These are phyloP conservation scores for Diaporthe sp. DNA, from an alignment of 2,329 filamentous ascomycete species.

Conservation along the genomic window DNA sequence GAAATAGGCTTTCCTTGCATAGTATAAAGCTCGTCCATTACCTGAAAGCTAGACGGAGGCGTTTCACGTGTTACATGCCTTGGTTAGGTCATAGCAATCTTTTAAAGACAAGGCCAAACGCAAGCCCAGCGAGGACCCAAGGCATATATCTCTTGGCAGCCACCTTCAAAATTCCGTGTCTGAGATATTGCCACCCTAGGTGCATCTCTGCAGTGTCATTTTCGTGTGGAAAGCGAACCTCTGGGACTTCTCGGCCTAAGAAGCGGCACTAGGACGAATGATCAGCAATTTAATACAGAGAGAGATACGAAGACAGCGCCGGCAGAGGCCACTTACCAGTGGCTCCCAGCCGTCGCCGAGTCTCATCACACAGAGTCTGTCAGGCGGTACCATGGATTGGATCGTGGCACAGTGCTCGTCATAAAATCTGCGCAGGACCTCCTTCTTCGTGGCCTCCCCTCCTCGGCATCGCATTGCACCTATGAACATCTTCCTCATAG, in stretches of 20 bases:
- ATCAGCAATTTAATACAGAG: neutral
- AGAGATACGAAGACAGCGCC: too few relatives aligned
- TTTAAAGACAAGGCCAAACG: too few relatives aligned
- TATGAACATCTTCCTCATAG: constrained; percentile 18
- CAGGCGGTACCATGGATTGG: neutral
- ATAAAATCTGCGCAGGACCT: neutral
- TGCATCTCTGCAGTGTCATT: constrained; percentile 1
- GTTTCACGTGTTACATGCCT: neutral
- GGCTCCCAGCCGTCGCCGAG: constrained; percentile 17
- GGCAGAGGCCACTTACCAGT: neutral
- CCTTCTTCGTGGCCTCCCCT: neutral
- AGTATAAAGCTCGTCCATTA: neutral
- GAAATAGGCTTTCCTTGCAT: too few relatives aligned
- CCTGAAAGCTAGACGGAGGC: neutral
- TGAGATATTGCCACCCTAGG: constrained; percentile 2
- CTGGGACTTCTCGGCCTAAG: neutral
- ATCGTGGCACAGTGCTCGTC: neutral
- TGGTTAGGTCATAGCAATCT: neutral
- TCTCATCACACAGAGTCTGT: neutral
- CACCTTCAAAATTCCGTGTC: neutral
- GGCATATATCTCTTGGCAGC: neutral
- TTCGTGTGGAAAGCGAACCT: neutral
- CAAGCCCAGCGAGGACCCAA: neutral
- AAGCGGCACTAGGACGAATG: neutral
- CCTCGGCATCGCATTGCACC: neutral